Percentiles rank a stretch among this genome's conserved stretches.
These are phyloP conservation scores for Arachis hypogaea DNA, from an alignment of 306 rosid genomes.

Conservation along the genomic window DNA sequence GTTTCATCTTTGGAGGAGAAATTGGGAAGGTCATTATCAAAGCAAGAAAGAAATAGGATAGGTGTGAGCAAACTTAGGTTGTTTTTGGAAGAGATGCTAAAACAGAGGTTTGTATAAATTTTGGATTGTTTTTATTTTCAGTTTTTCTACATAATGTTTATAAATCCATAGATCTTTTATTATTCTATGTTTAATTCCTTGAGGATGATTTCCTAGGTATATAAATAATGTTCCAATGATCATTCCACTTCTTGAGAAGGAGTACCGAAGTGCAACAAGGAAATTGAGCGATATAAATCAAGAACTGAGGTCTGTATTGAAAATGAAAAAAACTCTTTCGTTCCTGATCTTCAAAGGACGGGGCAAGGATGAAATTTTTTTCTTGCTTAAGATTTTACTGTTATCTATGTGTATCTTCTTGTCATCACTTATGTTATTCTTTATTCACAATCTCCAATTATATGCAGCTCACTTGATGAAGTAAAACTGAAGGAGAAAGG, in stretches of 20 bases:
- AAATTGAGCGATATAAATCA: constrained; percentile 75
- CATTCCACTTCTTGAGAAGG: constrained; percentile 98
- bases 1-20: constrained; percentile 80
- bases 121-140: not conserved
- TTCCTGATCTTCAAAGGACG: constrained; percentile 19
- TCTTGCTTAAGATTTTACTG: not conserved
- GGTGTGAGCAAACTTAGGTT: constrained; percentile 89
- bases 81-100: constrained; percentile 86
- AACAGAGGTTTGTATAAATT: constrained; percentile 60
- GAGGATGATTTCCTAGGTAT: constrained; percentile 67
- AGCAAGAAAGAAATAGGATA: constrained; percentile 84
- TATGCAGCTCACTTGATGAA: constrained; percentile 84
- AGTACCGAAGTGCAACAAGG: constrained; percentile 73
- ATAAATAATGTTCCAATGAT: constrained; percentile 85
- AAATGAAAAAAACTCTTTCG: constrained; percentile 27
- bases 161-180: constrained; percentile 2
- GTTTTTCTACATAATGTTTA: not conserved
- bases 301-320: constrained; percentile 73
- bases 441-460: constrained; percentile 26
- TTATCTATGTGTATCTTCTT: constrained; percentile 18
- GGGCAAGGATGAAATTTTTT: not conserved
- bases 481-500: constrained; percentile 95
- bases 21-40: constrained; percentile 75
- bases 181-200: constrained; percentile 37
- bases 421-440: constrained; percentile 30